These are phyloP conservation scores for Suillus bovinus DNA, from an alignment of 768 basidiomycete genomes.

Conservation along the genomic window DNA sequence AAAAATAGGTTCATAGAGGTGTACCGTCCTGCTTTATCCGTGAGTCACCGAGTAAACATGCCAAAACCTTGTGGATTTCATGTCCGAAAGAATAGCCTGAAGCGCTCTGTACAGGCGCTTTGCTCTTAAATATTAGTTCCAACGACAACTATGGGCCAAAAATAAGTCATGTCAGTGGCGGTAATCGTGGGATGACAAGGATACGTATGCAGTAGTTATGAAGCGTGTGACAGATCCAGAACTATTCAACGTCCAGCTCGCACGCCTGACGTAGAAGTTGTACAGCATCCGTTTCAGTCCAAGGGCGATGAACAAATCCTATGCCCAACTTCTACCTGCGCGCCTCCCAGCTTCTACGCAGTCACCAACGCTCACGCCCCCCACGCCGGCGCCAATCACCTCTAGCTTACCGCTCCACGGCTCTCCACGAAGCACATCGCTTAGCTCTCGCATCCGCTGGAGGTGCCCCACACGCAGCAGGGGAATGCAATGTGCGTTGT, in stretches of 20 bases:
- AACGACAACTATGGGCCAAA: not conserved
- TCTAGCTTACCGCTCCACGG: constrained; percentile 54
- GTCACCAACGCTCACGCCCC: constrained; percentile 85
- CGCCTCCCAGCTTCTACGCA: constrained; percentile 75
- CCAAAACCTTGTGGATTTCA: no score
- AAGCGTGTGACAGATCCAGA: not conserved
- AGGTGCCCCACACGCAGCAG: constrained; percentile 73
- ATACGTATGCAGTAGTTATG: not conserved
- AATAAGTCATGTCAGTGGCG: not conserved
- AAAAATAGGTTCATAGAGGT: not conserved
- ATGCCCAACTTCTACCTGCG: constrained; percentile 46
- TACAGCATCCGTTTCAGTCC: not conserved
- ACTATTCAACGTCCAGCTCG: not conserved
- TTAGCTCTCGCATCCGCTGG: constrained; percentile 63
- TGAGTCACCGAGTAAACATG: no score
- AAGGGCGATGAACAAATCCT: constrained; percentile 10
- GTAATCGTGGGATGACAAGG: not conserved
- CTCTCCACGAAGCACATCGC: constrained; percentile 37
- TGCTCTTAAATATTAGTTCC: not conserved
- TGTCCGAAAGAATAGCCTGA: not conserved
- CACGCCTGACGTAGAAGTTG: not conserved
- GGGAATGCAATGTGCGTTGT: constrained; percentile 76
- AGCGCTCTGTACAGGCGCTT: not conserved
- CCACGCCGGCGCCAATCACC: constrained; percentile 82
- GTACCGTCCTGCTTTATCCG: not conserved